A percentile compares a stretch with the other conserved stretches of the same genome.
Evolutionary conservation across 768 basidiomycete genomes (phyloP).

Genomic region (Trametes coccinea): DNA sequence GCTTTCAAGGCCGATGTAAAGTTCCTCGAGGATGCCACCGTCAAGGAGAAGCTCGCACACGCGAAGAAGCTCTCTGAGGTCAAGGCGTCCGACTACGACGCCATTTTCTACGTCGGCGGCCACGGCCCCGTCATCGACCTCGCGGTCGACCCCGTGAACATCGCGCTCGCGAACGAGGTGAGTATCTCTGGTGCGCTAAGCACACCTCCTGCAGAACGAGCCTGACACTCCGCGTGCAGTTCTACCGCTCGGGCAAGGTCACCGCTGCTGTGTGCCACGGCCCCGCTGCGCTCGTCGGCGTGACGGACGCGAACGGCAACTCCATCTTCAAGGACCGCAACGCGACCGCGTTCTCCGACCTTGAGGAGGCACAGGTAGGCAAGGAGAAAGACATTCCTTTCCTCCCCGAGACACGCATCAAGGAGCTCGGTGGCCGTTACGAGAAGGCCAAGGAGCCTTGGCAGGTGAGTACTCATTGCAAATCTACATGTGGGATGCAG

Average conservation of each 20-base stretch:
- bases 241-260: slow-evolving; percentile 67
- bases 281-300: slow-evolving; percentile 66
- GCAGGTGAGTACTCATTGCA: slow-evolving; percentile 43
- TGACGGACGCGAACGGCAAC: slow-evolving; percentile 52
- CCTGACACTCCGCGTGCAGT: slow-evolving; percentile 38
- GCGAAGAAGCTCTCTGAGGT: slow-evolving; percentile 66
- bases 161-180: slow-evolving; percentile 57
- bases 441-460: slow-evolving; percentile 58
- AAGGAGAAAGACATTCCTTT: slow-evolving; percentile 65
- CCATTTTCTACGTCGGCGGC: slow-evolving; percentile 78
- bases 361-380: slow-evolving; percentile 55
- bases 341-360: slow-evolving; percentile 71
- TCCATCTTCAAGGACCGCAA: slow-evolving; percentile 63
- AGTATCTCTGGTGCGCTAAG: background rate
- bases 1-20: slow-evolving; percentile 55
- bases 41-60: slow-evolving; percentile 50
- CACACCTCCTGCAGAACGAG: too few species aligned
- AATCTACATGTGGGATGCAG: background rate
- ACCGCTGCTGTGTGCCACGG: slow-evolving; percentile 81
- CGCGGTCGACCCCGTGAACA: slow-evolving; percentile 54
- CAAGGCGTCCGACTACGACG: slow-evolving; percentile 61
- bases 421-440: slow-evolving; percentile 62
- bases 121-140: slow-evolving; percentile 80
- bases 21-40: slow-evolving; percentile 58
- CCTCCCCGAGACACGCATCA: slow-evolving; percentile 66